phyloP scores from a whole-genome alignment of 768 basidiomycete species.

The Suillus fuscotomentosus region DNA sequence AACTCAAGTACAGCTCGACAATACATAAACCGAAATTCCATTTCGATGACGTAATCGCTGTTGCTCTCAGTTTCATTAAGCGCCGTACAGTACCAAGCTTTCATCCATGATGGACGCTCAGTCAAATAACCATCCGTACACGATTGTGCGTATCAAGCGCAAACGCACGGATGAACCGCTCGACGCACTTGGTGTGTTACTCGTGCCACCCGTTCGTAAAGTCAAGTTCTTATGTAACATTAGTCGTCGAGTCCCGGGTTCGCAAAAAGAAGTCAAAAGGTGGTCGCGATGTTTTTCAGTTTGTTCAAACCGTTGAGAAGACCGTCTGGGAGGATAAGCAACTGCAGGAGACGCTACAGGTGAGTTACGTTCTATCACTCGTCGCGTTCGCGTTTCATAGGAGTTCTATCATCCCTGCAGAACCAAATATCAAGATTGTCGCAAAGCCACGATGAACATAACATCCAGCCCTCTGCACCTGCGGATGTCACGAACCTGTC shows the following conservation, averaged over 20 bases:
- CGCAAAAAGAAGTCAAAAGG: slow-evolving; percentile 62
- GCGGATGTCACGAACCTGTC: slow-evolving; percentile 13
- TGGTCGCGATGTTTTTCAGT: slow-evolving; percentile 67
- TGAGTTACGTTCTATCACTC: slow-evolving; percentile 25
- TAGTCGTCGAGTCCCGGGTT: slow-evolving; percentile 63
- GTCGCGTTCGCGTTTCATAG: not conserved
- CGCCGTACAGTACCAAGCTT: not conserved
- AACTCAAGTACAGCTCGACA: too few species aligned
- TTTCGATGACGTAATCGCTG: not conserved
- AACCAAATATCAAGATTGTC: slow-evolving; percentile 57
- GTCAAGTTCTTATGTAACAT: slow-evolving; percentile 13
- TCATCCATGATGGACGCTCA: slow-evolving; percentile 20
- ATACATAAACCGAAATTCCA: too few species aligned
- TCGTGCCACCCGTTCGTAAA: slow-evolving; percentile 11
- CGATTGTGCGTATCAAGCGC: slow-evolving; percentile 79
- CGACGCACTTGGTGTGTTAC: slow-evolving; percentile 67
- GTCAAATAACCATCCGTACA: slow-evolving; percentile 44
- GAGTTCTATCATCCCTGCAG: slow-evolving; percentile 28
- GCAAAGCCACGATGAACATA: slow-evolving; percentile 32
- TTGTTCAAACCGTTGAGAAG: slow-evolving; percentile 75
- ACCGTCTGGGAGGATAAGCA: slow-evolving; percentile 64
- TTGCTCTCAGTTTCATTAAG: too few species aligned
- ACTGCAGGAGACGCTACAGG: slow-evolving; percentile 61
- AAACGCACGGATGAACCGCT: slow-evolving; percentile 81
- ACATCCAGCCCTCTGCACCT: slow-evolving; percentile 15